These are phyloP conservation scores for Durio zibethinus DNA, from an alignment of 345 rosid genomes.

Conservation along the genomic window DNA sequence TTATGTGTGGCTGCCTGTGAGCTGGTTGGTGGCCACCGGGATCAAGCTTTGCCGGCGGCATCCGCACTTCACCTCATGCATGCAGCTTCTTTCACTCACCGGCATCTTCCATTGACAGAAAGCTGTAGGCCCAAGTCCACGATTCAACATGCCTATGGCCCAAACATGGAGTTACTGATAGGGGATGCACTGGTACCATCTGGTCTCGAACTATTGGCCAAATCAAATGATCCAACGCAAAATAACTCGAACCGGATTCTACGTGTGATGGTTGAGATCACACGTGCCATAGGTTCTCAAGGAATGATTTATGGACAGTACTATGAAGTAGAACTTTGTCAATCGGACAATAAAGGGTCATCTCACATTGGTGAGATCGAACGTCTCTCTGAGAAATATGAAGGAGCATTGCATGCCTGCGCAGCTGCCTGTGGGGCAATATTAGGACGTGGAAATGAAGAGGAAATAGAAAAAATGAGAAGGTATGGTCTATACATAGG, in stretches of 20 bases:
- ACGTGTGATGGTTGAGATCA: constrained; percentile 46
- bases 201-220: constrained; percentile 49
- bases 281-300: constrained; percentile 43
- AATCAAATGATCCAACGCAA: constrained; percentile 16
- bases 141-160: constrained; percentile 16
- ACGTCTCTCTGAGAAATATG: constrained; percentile 32
- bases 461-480: constrained; percentile 48
- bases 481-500: constrained; percentile 46
- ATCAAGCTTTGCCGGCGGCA: constrained; percentile 52
- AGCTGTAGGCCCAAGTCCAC: constrained; percentile 14
- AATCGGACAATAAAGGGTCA: not conserved
- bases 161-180: constrained; percentile 42
- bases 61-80: constrained; percentile 46
- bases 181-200: constrained; percentile 46
- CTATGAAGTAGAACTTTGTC: not conserved
- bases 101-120: not conserved
- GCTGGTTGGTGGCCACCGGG: constrained; percentile 49
- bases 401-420: constrained; percentile 48
- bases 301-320: constrained; percentile 44
- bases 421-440: constrained; percentile 62
- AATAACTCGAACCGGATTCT: constrained; percentile 30
- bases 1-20: constrained; percentile 60
- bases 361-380: not conserved
- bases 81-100: constrained; percentile 21
- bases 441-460: constrained; percentile 57